phyloP scores from a whole-genome alignment of 1,284 basidiomycete genomes.

The Ustilago crameri region DNA sequence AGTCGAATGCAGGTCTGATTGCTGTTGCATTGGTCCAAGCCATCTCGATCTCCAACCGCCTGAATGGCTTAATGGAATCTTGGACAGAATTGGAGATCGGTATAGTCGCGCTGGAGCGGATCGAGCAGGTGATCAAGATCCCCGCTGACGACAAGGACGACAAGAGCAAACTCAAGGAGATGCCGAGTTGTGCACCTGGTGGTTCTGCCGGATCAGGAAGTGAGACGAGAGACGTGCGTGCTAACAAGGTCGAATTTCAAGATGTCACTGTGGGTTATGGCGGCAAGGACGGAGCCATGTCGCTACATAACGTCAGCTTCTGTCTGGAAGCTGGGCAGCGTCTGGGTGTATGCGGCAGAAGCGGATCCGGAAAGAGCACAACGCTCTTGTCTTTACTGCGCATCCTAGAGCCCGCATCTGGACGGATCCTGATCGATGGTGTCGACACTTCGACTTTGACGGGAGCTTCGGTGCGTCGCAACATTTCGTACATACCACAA shows the following conservation, averaged over 20 bases:
- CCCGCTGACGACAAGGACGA: slow-evolving; percentile 22
- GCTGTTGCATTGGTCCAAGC: slow-evolving; percentile 64
- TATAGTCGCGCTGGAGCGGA: slow-evolving; percentile 62
- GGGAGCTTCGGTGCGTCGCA: too few species aligned
- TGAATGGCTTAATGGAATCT: slow-evolving; percentile 43
- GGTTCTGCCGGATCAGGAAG: too few species aligned
- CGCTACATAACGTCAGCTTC: neutral
- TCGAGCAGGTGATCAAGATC: slow-evolving; percentile 55
- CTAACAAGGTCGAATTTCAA: too few species aligned
- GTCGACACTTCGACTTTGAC: too few species aligned
- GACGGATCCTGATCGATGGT: too few species aligned
- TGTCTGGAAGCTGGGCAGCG: neutral
- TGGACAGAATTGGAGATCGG: slow-evolving; percentile 67
- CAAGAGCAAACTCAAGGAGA: neutral
- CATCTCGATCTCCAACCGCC: slow-evolving; percentile 25
- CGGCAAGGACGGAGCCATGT: neutral
- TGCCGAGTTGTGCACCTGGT: neutral
- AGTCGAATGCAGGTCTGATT: slow-evolving; percentile 38
- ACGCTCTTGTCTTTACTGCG: slow-evolving; percentile 71
- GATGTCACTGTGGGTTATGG: neutral
- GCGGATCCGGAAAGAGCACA: slow-evolving; percentile 88
- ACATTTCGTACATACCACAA: too few species aligned
- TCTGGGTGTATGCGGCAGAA: slow-evolving; percentile 62
- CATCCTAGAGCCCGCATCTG: slow-evolving; percentile 75
- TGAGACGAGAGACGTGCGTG: too few species aligned